Evolutionary conservation across 1,284 basidiomycete species (phyloP).

Genomic region (Tetrapyrgos nigripes): DNA sequence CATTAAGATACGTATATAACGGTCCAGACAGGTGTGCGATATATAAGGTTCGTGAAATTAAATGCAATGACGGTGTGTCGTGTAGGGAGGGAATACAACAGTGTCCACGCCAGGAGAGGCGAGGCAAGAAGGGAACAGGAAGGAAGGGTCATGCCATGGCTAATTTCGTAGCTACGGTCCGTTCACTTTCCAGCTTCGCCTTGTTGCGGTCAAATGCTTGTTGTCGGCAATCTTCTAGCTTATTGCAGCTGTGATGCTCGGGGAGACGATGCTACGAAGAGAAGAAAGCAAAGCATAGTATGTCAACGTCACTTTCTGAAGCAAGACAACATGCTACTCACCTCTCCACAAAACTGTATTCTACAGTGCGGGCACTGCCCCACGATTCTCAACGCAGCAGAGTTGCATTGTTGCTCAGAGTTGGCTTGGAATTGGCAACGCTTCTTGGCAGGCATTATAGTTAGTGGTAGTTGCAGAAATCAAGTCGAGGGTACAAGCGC

Average conservation of each 20-base stretch:
- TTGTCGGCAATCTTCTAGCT: conserved; percentile 81
- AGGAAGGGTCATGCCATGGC: conserved; percentile 63
- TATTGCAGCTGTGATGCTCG: conserved; percentile 81
- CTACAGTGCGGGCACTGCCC: conserved; percentile 84
- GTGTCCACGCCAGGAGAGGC: neutral
- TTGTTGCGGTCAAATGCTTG: conserved; percentile 88
- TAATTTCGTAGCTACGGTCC: conserved; percentile 87
- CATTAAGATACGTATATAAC: neutral
- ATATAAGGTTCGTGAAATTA: conserved; percentile 1
- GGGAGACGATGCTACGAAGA: conserved; percentile 78
- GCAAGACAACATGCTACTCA: conserved; percentile 46
- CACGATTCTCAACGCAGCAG: conserved; percentile 80
- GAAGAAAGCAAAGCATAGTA: conserved; percentile 17
- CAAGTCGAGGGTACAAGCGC: neutral
- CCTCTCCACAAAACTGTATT: conserved; percentile 76
- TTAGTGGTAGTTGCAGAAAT: conserved; percentile 13
- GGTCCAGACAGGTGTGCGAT: neutral
- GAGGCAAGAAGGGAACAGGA: conserved; percentile 1
- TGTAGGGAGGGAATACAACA: conserved; percentile 3
- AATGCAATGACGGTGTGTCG: neutral
- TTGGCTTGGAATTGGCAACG: conserved; percentile 79
- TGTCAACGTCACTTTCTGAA: neutral
- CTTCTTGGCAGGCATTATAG: conserved; percentile 80
- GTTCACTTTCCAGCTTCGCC: conserved; percentile 83
- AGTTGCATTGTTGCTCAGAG: conserved; percentile 70